Base-by-base conservation (phyloP, 2,329 filamentous ascomycete species). In the Penicillium sp. region DNA sequence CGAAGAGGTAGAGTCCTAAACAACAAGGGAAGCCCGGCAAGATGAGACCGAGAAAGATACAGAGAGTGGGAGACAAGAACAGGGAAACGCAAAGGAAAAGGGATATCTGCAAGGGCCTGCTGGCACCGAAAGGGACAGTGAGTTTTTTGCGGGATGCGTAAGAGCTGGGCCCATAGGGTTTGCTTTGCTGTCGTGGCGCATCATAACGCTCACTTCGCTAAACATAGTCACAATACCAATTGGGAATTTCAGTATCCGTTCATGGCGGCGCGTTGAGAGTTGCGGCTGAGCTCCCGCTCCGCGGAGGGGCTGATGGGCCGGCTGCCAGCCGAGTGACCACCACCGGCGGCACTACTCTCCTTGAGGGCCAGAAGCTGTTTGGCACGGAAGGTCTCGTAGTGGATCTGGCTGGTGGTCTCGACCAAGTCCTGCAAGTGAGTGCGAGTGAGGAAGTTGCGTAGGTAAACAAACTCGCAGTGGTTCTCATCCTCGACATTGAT, bases 401-500 rank as follows among this genome's bases (percentile, higher is more conserved):
- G 94, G 77, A 96, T 99, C 81, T 99, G 94, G 65, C 92, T 96
- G 44, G 94, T 99, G 29, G 94, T 99, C 80, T 99, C 94, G 76
- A 99, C 96, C 64, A 99, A 85, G 70, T 99, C 94, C 82, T 99
- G 94, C 52, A 99, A 85, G 76, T 99, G 94, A 60, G 94, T 97
- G 72, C 94, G 90, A 67, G 95, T 95, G 61, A 99, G 85, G 85
- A 99, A 99, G 83, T 99, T 93, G 73, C 94, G 88, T 58, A 99
- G 85, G 76, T 96, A 96, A 71, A 97, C 88, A 70, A 99, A 99
- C 84, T 99, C 94, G 85, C 94, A 99, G 82, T 99, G 94, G 78
- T 87, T 95, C 82, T 99, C 94, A 66, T 99, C 93, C 80, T 99
- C 94, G 66, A 99, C 93, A 71, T 99, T 99, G 82, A 99, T 97